Base-by-base conservation (phyloP, 164 flowering plant species). In the Dillenia turbinata region DNA sequence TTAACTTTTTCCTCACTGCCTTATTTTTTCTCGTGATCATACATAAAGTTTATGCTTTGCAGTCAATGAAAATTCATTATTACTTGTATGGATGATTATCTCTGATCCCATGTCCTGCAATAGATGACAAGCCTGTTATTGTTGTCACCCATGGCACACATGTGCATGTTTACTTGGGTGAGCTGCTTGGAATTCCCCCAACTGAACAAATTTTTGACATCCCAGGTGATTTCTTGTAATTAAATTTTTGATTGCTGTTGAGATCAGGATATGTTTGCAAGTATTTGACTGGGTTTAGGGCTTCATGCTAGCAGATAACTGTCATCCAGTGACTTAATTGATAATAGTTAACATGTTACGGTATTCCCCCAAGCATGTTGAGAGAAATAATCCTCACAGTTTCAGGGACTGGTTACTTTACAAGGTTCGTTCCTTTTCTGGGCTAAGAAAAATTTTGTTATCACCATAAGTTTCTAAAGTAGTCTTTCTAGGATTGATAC, bases 71-170 rank as follows among this genome's bases (percentile, higher is more conserved):
- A 26, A 26, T 26, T 26, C 2, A 26, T 26, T 26, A 26, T 26
- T 26, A 26, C 33, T 26, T 26, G 33, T 26, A 26, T 26, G 33
- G 33, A 26, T 26, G 33, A 26, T 26, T 2, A 26, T 26, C 33
- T 26, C 33, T 26, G 33, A 26, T 26, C 33, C 33, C 33, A 1
- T 26, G 33, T 26, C 33, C 33, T 26, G 3, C 33, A 26, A 60
- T 84, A 89, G 97, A 92, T 87, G 92, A 86, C 68, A 92, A 85
- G 67, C 96, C 96, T 60, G 85, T 72, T 69, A 74, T 92, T 19
- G 91, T 83, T 50, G 69, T 89, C 55, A 92, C 96, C 19, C 95
- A 89, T 66, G 92, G 95, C 47, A 77, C 77, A 65, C 81, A 74
- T 48, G 68, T 86, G 12, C 79, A 92, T 54, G 69, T 80, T 43